Evolutionary conservation across 768 basidiomycete genomes (phyloP).

Genomic region (Lanmaoa pseudosensibilis): DNA sequence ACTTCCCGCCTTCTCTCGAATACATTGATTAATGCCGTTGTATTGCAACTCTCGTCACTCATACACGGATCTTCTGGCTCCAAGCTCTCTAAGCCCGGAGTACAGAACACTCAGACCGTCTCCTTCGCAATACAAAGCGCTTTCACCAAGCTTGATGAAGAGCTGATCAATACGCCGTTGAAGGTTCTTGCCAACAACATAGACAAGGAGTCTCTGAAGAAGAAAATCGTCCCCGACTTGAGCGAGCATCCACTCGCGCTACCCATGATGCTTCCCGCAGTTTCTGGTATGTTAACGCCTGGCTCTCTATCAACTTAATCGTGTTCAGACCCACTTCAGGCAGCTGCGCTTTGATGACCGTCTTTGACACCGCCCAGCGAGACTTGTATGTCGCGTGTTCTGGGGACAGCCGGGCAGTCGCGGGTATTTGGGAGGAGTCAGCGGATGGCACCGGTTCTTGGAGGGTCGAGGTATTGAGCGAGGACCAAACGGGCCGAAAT

Average conservation of each 20-base stretch:
- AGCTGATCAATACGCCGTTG: slow-evolving; percentile 78
- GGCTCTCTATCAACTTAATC: background rate
- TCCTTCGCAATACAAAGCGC: slow-evolving; percentile 71
- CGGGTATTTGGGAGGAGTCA: slow-evolving; percentile 82
- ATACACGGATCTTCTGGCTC: slow-evolving; percentile 37
- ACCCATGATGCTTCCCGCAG: slow-evolving; percentile 76
- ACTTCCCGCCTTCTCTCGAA: slow-evolving; percentile 85
- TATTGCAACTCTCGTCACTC: slow-evolving; percentile 67
- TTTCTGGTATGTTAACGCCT: slow-evolving; percentile 54
- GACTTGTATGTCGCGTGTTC: slow-evolving; percentile 89
- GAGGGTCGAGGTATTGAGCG: slow-evolving; percentile 91
- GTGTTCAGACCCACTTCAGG: slow-evolving; percentile 43
- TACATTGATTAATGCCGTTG: slow-evolving; percentile 81
- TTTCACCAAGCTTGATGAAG: slow-evolving; percentile 81
- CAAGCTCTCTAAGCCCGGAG: slow-evolving; percentile 36
- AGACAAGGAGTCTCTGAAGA: slow-evolving; percentile 49
- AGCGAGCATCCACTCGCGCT: slow-evolving; percentile 70
- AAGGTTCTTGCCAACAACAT: slow-evolving; percentile 63
- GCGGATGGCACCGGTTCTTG: slow-evolving; percentile 69
- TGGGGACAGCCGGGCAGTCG: slow-evolving; percentile 94
- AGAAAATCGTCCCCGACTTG: slow-evolving; percentile 58
- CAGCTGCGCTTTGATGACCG: slow-evolving; percentile 86
- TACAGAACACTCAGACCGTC: slow-evolving; percentile 52
- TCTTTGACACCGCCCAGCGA: slow-evolving; percentile 80
- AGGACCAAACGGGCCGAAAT: slow-evolving; percentile 96